These are phyloP conservation scores for Cercospora sp. DNA, from an alignment of 2,329 filamentous ascomycete species.

Conservation along the genomic window DNA sequence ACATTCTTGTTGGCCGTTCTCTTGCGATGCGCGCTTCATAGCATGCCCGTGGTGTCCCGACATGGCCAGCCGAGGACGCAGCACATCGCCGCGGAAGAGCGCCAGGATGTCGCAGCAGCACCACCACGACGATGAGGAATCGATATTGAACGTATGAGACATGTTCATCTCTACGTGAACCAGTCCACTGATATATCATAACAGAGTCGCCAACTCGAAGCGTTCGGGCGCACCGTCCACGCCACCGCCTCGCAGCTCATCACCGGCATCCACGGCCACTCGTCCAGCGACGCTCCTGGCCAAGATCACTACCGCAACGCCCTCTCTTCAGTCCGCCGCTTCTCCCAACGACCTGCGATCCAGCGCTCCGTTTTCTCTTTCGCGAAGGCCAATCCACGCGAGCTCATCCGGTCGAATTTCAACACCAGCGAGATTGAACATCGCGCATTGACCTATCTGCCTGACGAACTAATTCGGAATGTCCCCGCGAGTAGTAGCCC, in stretches of 20 bases:
- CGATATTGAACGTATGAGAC: conserved; percentile 26
- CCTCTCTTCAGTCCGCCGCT: conserved; percentile 84
- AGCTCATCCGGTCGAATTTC: conserved; percentile 87
- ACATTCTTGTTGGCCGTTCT: background rate
- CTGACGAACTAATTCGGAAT: conserved; percentile 85
- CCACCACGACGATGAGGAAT: conserved; percentile 30
- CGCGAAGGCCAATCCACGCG: conserved; percentile 86
- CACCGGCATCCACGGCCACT: conserved; percentile 32
- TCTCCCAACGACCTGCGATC: conserved; percentile 77
- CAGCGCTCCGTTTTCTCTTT: conserved; percentile 91
- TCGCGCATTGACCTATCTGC: conserved; percentile 80
- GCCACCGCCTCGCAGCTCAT: conserved; percentile 91
- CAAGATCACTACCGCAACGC: conserved; percentile 74
- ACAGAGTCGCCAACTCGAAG: conserved; percentile 83
- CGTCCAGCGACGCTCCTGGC: conserved; percentile 52
- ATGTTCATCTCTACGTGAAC: background rate
- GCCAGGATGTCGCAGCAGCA: conserved; percentile 22
- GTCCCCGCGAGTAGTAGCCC: conserved; percentile 83
- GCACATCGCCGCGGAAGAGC: conserved; percentile 34
- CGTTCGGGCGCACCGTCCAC: conserved; percentile 91
- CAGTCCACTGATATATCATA: background rate
- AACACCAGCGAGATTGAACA: conserved; percentile 92
- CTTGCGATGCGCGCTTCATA: conserved; percentile 21
- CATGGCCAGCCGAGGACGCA: conserved; percentile 35
- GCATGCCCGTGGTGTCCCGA: background rate